Percentiles rank a stretch among this genome's conserved stretches.
These are phyloP conservation scores for Rhodotorula glutinis DNA, from an alignment of 1,284 basidiomycete species.

Conservation along the genomic window DNA sequence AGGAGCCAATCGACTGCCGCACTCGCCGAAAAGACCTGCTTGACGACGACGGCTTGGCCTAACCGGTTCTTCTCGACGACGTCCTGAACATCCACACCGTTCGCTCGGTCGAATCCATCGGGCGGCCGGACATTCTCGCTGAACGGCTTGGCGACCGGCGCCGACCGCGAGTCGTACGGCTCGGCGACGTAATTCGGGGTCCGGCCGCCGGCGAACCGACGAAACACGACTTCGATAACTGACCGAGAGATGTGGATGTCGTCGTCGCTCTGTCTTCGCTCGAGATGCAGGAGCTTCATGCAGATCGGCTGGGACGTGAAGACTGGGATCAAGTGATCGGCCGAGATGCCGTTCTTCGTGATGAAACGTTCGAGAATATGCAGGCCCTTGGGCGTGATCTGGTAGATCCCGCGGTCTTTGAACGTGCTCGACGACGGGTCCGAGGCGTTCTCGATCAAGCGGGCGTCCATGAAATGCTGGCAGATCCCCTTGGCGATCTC, in stretches of 20 bases:
- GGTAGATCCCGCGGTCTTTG: conserved; percentile 95
- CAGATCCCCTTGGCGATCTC: conserved; percentile 99
- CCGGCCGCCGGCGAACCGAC: conserved; percentile 79
- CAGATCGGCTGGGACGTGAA: conserved; percentile 94
- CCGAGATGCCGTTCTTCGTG: conserved; percentile 93
- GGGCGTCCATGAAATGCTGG: conserved; percentile 98
- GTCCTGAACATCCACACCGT: conserved; percentile 57
- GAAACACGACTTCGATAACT: conserved; percentile 91
- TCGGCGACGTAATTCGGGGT: conserved; percentile 65
- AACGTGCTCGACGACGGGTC: conserved; percentile 83
- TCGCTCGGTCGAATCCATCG: conserved; percentile 51
- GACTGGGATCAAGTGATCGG: conserved; percentile 83
- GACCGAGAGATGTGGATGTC: conserved; percentile 94
- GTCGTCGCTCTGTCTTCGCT: conserved; percentile 86
- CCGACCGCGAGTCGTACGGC: conserved; percentile 30
- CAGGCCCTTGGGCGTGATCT: conserved; percentile 93
- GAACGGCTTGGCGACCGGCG: conserved; percentile 34
- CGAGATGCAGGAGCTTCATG: conserved; percentile 95
- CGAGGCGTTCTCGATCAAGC: conserved; percentile 92
- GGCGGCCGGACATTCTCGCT: conserved; percentile 45
- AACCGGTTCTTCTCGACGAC: conserved; percentile 58
- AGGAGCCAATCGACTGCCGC: conserved; percentile 93
- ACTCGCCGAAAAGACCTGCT: conserved; percentile 80
- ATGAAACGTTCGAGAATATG: conserved; percentile 99
- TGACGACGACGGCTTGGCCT: conserved; percentile 51